Conservation (phyloP, 2,329 filamentous ascomycete species). For the Claviceps paspali region DNA sequence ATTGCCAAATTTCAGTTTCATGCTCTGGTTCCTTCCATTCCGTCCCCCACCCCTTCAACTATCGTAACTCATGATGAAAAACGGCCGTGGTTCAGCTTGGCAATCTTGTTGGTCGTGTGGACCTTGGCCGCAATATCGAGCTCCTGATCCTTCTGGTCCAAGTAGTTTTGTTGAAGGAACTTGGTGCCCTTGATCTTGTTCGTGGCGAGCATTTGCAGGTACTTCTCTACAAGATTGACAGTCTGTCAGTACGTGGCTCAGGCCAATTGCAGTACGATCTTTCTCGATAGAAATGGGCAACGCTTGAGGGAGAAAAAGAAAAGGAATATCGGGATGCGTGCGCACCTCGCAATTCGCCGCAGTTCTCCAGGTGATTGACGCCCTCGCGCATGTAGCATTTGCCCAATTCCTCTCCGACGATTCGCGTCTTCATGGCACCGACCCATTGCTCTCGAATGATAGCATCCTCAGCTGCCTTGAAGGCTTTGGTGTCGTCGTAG, state of each 20-base stretch:
- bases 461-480: constrained; percentile 73
- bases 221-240: constrained; percentile 43
- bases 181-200: constrained; percentile 66
- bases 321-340: neutral
- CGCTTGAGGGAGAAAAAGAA: neutral
- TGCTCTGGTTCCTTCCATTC: too few relatives aligned
- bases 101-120: constrained; percentile 24
- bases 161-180: constrained; percentile 67
- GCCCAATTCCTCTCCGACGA: constrained; percentile 68
- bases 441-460: constrained; percentile 82
- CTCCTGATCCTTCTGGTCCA: constrained; percentile 34
- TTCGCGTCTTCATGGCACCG: constrained; percentile 71
- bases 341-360: constrained; percentile 61
- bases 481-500: constrained; percentile 65
- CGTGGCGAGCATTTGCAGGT: constrained; percentile 61
- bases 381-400: constrained; percentile 78
- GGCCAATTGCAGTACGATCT: too few relatives aligned
- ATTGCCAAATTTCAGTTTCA: too few relatives aligned
- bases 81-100: constrained; percentile 21
- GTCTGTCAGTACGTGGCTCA: neutral
- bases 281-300: too few relatives aligned
- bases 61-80: constrained; percentile 15
- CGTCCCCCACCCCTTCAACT: too few relatives aligned
- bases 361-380: constrained; percentile 81
- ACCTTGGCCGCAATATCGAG: constrained; percentile 23